Percentiles rank a stretch among this genome's conserved stretches.
phyloP scores from a whole-genome alignment of 768 basidiomycete species.

The Amanita phalloides region DNA sequence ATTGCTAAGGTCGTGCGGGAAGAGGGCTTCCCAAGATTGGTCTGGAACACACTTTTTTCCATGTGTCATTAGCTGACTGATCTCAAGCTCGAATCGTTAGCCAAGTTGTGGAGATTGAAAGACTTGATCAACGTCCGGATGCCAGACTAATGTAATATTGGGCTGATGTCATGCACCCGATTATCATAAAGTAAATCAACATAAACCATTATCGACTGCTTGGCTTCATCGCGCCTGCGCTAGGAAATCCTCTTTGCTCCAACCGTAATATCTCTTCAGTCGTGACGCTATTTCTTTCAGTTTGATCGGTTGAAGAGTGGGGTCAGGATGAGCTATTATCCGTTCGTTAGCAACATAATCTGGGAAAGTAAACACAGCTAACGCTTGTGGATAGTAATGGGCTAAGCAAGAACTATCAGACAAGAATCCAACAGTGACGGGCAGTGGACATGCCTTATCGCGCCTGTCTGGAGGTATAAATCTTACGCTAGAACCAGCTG shows the following conservation, averaged over 20 bases:
- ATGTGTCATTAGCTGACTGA: background rate
- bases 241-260: constrained; percentile 38
- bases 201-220: background rate
- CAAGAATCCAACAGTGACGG: background rate
- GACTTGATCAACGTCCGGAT: constrained; percentile 18
- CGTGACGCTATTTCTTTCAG: constrained; percentile 46
- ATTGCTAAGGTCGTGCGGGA: constrained; percentile 57
- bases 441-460: constrained; percentile 22
- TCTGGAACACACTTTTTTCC: constrained; percentile 19
- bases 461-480: constrained; percentile 61
- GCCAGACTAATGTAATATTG: background rate
- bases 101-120: constrained; percentile 43
- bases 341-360: constrained; percentile 1
- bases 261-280: constrained; percentile 56
- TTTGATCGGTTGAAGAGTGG: constrained; percentile 41
- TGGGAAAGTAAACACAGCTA: constrained; percentile 11
- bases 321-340: constrained; percentile 59
- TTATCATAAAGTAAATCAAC: too few relatives aligned
- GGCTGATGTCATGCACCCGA: background rate
- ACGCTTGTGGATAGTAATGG: constrained; percentile 77
- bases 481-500: constrained; percentile 74
- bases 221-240: background rate
- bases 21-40: constrained; percentile 71
- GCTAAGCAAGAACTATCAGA: constrained; percentile 20
- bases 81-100: constrained; percentile 40